These are phyloP conservation scores for Cryptomeria japonica DNA, from an alignment of 75 land plant species.

Conservation along the genomic window DNA sequence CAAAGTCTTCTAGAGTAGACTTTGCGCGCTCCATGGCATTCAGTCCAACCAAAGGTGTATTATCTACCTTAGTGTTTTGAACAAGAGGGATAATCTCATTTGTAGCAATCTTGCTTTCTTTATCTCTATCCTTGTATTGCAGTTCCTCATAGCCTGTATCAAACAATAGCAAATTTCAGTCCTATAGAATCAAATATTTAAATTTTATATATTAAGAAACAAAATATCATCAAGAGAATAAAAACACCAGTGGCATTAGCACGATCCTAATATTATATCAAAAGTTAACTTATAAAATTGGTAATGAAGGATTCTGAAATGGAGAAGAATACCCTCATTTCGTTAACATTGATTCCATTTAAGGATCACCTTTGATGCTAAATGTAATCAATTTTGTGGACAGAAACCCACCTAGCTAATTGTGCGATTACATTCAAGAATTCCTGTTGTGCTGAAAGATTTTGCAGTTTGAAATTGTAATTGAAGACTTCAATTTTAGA, in stretches of 20 bases:
- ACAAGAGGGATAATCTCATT: background rate
- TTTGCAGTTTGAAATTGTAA: no score
- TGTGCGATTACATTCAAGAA: no score
- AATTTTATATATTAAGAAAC: background rate
- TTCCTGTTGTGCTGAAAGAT: no score
- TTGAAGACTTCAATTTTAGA: no score
- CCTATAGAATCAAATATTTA: background rate
- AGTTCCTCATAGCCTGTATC: background rate
- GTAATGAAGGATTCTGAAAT: no score
- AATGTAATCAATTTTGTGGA: no score
- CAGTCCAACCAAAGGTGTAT: conserved; percentile 45
- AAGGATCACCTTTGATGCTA: no score
- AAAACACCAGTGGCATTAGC: background rate
- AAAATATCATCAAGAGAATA: background rate
- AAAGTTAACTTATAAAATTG: background rate
- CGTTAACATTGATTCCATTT: no score
- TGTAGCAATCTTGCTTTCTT: background rate
- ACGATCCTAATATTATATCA: background rate
- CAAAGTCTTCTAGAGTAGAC: conserved; percentile 95
- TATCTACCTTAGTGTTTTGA: background rate
- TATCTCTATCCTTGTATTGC: background rate
- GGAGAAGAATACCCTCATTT: no score
- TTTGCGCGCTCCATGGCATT: conserved; percentile 79
- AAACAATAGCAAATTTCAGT: background rate
- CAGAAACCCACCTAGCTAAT: no score